A percentile compares a stretch with the other conserved stretches of the same genome.
phyloP scores from a whole-genome alignment of 345 rosid species.

The Arabidopsis thaliana region TAIR10.1 NC_003070.9:27435501-27436000 shows the following conservation, averaged over 20 bases:
- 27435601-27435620: background rate
- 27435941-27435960: conserved; percentile 35
- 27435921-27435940: conserved; percentile 44
- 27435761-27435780: conserved; percentile 34
- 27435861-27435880: conserved; percentile 41
- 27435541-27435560: background rate
- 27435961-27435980: conserved; percentile 26
- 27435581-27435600: background rate
- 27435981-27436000: conserved; percentile 34
- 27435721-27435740: conserved; percentile 7
- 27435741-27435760: conserved; percentile 40
- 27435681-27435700: conserved; percentile 42
- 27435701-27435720: conserved; percentile 37
- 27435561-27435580: background rate
- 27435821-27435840: conserved; percentile 36
- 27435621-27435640: conserved; percentile 10
- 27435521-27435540: no score
- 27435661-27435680: conserved; percentile 47
- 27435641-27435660: background rate
- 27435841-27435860: conserved; percentile 35
- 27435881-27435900: conserved; percentile 39
- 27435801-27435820: conserved; percentile 32
- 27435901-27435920: background rate
- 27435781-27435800: conserved; percentile 33
- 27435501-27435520: background rate